Percentiles rank a stretch among this genome's conserved stretches.
Evolutionary conservation across 2,329 filamentous ascomycete species (phyloP).

Genomic region (Cercospora citrullina): DNA sequence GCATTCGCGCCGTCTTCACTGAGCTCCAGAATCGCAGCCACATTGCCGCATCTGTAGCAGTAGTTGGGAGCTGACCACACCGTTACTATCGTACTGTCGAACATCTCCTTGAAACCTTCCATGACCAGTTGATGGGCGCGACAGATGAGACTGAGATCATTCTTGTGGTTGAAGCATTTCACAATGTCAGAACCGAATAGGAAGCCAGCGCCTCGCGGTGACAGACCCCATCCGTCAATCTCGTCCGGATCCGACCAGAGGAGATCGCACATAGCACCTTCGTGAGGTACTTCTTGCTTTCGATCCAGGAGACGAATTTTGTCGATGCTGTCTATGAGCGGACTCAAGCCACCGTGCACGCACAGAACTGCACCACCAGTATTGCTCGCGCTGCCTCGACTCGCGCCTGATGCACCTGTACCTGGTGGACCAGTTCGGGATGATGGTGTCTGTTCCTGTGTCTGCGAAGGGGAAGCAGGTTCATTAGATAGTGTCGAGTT

Average conservation of each 20-base stretch:
- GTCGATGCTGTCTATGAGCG: constrained; percentile 88
- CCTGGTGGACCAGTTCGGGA: constrained; percentile 66
- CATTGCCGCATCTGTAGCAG: constrained; percentile 51
- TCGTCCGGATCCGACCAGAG: constrained; percentile 98
- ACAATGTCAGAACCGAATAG: constrained; percentile 95
- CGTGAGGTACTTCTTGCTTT: constrained; percentile 97
- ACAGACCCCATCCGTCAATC: constrained; percentile 94
- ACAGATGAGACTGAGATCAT: constrained; percentile 88
- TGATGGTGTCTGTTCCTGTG: constrained; percentile 37
- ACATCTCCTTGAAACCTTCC: constrained; percentile 99
- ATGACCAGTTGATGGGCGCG: constrained; percentile 96
- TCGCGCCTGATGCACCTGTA: constrained; percentile 72
- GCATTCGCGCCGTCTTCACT: constrained; percentile 71
- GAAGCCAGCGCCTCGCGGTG: constrained; percentile 90
- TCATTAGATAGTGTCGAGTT: constrained; percentile 32
- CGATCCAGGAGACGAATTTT: constrained; percentile 93
- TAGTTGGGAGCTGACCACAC: constrained; percentile 65
- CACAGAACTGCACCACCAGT: constrained; percentile 84
- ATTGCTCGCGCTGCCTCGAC: constrained; percentile 58
- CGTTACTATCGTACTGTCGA: constrained; percentile 90
- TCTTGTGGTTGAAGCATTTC: constrained; percentile 91
- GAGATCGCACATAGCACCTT: constrained; percentile 98
- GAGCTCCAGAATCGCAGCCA: constrained; percentile 90
- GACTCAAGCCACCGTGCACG: constrained; percentile 90
- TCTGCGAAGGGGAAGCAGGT: constrained; percentile 44